Base-by-base conservation (phyloP, 2,329 filamentous ascomycete species). In the Cercospora berteroae region DNA sequence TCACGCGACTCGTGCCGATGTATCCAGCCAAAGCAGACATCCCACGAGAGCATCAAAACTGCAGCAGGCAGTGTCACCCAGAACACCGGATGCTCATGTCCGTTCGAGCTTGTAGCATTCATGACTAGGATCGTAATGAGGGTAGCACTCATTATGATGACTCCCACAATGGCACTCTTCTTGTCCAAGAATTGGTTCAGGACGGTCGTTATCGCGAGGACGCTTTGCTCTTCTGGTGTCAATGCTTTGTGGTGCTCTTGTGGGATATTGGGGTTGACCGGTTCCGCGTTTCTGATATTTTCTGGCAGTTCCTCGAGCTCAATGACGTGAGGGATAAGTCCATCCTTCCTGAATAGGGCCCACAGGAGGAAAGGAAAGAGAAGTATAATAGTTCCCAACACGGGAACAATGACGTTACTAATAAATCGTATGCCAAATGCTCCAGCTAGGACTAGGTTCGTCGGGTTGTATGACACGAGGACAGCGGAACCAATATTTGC, bases 401-500 rank as follows among this genome's bases (percentile, higher is more conserved):
- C 88, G 0, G 90, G 90, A 0, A 92, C 88, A 20, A 92, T 89
- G 85, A 92, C 90, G 74, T 92, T 91, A 5, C 25, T 27, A 5
- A 27, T 27, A 27, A 27, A 27, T 27, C 25, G 25, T 27, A 92
- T 89, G 2, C 85, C 74, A 74, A 92, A 92, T 2, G 90, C 90
- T 4, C 90, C 89, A 0, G 90, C 89, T 0, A 92, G 83, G 0
- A 92, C 90, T 4, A 92, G 83, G 65, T 93, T 93, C 2, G 90
- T 92, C 0, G 90, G 90, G 67, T 93, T 93, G 0, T 89, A 92
- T 0, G 90, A 92, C 7, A 93, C 90, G 9, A 93, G 81, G 25
- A 92, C 90, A 0, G 90, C 89, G 0, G 90, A 92, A 2, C 87
- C 88, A 59, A 92, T 90, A 68, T 92, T 92, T 59, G 89, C 89